Conservation (phyloP, 768 basidiomycete species). For the Arthromyces matolae region DNA sequence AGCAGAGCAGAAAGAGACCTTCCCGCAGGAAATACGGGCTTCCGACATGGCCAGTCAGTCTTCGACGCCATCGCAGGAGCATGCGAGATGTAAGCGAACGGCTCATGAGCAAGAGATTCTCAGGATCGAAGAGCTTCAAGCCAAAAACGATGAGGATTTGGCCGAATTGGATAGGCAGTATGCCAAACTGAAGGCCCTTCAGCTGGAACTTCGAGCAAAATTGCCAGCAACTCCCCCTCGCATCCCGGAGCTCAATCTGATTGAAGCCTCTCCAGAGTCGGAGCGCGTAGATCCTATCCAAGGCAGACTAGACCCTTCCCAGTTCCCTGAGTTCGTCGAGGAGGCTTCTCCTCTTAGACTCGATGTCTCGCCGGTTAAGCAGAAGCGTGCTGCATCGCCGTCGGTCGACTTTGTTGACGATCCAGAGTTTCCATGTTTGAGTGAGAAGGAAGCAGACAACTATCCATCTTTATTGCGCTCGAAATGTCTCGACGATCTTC, state of each 20-base stretch:
- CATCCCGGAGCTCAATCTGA: not conserved
- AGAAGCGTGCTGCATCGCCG: not conserved
- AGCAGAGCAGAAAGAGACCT: no score
- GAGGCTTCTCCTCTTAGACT: slow-evolving; percentile 1
- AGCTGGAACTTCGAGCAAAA: not conserved
- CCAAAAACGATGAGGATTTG: not conserved
- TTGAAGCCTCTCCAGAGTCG: not conserved
- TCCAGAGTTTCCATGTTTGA: slow-evolving; percentile 6
- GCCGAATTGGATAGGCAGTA: not conserved
- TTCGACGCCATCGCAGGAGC: no score
- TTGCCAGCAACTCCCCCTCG: slow-evolving; percentile 3
- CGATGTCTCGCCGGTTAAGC: not conserved
- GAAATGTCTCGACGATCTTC: slow-evolving; percentile 7
- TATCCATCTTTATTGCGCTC: not conserved
- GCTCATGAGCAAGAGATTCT: not conserved
- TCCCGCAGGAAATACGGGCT: slow-evolving; percentile 1
- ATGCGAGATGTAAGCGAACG: no score
- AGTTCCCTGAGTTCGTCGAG: slow-evolving; percentile 8
- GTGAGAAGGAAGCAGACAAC: slow-evolving; percentile 3
- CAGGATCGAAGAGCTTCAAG: not conserved
- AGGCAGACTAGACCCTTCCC: not conserved
- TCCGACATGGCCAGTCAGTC: slow-evolving; percentile 7
- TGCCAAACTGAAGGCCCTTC: not conserved
- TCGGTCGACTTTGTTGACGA: slow-evolving; percentile 7
- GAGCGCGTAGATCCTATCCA: not conserved